Base-by-base conservation (phyloP, 805 yeast genomes). In the Ogataea degrootiae region DNA sequence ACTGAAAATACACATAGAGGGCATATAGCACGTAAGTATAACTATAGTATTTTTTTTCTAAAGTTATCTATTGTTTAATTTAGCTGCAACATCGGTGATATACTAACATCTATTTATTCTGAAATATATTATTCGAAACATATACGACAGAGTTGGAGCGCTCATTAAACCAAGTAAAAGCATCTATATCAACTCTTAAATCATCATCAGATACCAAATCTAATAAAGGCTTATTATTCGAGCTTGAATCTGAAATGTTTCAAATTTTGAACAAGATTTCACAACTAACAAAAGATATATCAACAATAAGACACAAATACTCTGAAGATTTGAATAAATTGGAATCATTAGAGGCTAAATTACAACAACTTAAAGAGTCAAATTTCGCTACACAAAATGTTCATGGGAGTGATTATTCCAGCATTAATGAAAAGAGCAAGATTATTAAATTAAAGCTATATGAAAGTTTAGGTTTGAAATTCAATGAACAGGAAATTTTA, bases 381-480 rank as follows among this genome's bases (percentile, higher is more conserved):
- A 49, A 46, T 23, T 22, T 31, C n/a, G 15, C 15, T 31, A 37
- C 62, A 60, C 34, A 66, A 60, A 49, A 66, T 59, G 23, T 17
- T 5, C 6, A 16, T 26, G 37, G 37, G 11, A 3, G n/a, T 43
- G 42, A 21, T 33, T 31, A 23, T 11, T 16, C 33, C 14, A 17
- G 11, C 19, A 17, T 39, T 14, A 23, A 19, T 34, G 46, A 44
- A 26, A 44, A 44, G n/a, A 75, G 77, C 21, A 69, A 71, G 38
- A 66, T 71, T 34, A 60, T 85, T 55, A 82, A 81, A 55, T 62
- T 85, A 43, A 78, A 79, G 56, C 66, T 86, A 17, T 85, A 72
- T 61, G 76, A 80, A 53, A 77, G 77, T 40, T 58, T 84, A 49
- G 92, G 90, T 1, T 60, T 85, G 6, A 70, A 41, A 60, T 79